phyloP scores from a whole-genome alignment of 2,329 filamentous ascomycete genomes.

The Plectosphaerella sp. region DNA sequence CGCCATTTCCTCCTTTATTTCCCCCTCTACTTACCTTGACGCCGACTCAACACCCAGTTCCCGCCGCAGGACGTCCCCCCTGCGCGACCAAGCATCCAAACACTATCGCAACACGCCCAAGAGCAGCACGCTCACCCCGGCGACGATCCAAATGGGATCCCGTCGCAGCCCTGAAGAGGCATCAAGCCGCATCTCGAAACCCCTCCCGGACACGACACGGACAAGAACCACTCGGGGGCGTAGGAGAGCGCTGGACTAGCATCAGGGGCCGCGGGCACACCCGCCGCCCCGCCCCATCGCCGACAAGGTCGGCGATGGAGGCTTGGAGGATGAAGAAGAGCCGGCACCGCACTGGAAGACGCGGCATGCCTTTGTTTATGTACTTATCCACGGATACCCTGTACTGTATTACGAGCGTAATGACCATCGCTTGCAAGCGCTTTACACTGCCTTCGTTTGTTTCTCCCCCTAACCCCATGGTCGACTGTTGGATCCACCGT shows the following conservation, averaged over 20 bases:
- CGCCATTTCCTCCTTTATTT: conserved; percentile 12
- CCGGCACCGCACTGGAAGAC: background rate
- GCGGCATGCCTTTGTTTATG: background rate
- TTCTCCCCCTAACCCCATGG: background rate
- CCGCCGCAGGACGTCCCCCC: conserved; percentile 26
- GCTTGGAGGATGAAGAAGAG: background rate
- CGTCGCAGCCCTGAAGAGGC: conserved; percentile 43
- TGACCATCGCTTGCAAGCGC: background rate
- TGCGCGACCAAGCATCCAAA: conserved; percentile 16
- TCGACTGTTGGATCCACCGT: background rate
- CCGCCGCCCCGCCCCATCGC: background rate
- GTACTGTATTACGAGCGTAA: background rate
- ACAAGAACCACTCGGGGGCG: conserved; percentile 32
- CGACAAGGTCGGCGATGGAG: background rate
- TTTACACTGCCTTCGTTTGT: too few species aligned
- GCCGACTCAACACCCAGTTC: conserved; percentile 23
- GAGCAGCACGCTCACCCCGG: conserved; percentile 20
- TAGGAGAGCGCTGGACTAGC: conserved; percentile 35
- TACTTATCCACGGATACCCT: background rate
- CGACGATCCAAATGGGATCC: background rate
- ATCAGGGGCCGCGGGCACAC: conserved; percentile 17
- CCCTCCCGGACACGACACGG: conserved; percentile 32
- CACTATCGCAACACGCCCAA: background rate
- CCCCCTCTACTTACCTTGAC: conserved; percentile 27
- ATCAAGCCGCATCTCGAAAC: conserved; percentile 44